A percentile compares a stretch with the other conserved stretches of the same genome.
Conservation (phyloP, 345 rosid species). For the Populus deltoides region DNA sequence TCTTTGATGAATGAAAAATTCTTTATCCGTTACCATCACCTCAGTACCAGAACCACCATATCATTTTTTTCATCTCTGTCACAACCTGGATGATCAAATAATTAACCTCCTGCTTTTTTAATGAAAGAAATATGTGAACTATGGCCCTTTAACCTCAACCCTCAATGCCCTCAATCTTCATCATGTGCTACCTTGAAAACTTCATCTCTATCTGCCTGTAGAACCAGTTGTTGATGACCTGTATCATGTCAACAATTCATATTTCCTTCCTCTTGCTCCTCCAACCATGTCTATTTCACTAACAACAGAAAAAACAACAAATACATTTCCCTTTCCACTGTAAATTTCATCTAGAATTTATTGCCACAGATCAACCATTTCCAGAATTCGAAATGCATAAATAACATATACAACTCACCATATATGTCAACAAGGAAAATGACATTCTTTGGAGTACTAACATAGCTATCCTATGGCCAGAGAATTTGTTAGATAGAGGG, state of each 20-base stretch:
- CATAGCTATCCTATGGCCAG: neutral
- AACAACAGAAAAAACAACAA: neutral
- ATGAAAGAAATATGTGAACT: neutral
- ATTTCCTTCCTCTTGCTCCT: neutral
- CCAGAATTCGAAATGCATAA: neutral
- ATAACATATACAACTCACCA: neutral
- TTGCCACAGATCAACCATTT: neutral
- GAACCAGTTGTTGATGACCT: neutral
- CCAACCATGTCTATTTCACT: neutral
- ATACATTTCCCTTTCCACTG: neutral
- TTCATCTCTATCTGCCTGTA: neutral
- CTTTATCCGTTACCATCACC: neutral
- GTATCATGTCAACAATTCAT: neutral
- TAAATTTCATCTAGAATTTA: neutral
- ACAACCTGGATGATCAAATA: neutral
- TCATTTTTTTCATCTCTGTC: neutral
- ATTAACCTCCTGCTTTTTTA: too few species aligned
- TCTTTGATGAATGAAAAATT: neutral
- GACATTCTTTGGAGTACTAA: neutral
- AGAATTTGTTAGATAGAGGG: neutral
- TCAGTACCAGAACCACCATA: neutral
- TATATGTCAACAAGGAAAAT: neutral
- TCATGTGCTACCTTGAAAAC: neutral
- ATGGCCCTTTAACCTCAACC: neutral
- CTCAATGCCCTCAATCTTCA: neutral